Evolutionary conservation across 2,329 filamentous ascomycete species (phyloP).

Genomic region (Emydomyces testavorans): DNA sequence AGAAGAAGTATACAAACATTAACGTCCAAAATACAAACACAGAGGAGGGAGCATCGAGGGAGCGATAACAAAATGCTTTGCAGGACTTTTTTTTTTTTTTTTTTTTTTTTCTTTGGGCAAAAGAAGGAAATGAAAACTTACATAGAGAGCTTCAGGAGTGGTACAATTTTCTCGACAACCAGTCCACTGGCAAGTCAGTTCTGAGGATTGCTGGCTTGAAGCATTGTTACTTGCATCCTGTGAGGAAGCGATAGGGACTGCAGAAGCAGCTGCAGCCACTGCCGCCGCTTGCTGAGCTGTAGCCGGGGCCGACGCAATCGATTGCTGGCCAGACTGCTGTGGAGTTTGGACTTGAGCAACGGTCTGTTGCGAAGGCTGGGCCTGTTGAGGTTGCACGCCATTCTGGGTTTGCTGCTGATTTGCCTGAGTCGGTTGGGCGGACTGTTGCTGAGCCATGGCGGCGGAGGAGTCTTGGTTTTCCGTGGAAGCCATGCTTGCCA

Average conservation of each 20-base stretch:
- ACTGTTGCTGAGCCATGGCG: slow-evolving; percentile 16
- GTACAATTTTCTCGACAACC: slow-evolving; percentile 50
- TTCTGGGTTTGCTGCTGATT: slow-evolving; percentile 10
- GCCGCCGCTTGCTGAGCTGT: slow-evolving; percentile 25
- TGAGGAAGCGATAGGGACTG: slow-evolving; percentile 25
- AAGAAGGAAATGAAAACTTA: slow-evolving; percentile 34
- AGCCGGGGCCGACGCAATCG: slow-evolving; percentile 24
- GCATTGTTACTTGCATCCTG: slow-evolving; percentile 14
- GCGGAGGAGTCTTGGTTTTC: slow-evolving; percentile 28
- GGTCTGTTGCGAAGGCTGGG: slow-evolving; percentile 15
- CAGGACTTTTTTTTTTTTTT: too few species aligned
- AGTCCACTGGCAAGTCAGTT: slow-evolving; percentile 49
- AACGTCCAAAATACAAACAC: not conserved
- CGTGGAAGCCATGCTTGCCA: slow-evolving; percentile 29
- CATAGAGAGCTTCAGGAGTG: slow-evolving; percentile 51
- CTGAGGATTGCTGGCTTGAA: slow-evolving; percentile 24
- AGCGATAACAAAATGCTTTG: slow-evolving; percentile 3
- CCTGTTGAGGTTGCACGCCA: slow-evolving; percentile 2
- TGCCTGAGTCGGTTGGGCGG: slow-evolving; percentile 10
- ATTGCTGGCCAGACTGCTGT: slow-evolving; percentile 17
- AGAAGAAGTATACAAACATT: too few species aligned
- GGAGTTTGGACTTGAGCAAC: slow-evolving; percentile 18
- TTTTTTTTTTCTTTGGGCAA: too few species aligned
- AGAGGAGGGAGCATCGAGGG: not conserved
- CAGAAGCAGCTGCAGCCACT: slow-evolving; percentile 29